Base-by-base conservation (phyloP, 2,329 filamentous ascomycete genomes). In the Teratosphaeria gauchensis region DNA sequence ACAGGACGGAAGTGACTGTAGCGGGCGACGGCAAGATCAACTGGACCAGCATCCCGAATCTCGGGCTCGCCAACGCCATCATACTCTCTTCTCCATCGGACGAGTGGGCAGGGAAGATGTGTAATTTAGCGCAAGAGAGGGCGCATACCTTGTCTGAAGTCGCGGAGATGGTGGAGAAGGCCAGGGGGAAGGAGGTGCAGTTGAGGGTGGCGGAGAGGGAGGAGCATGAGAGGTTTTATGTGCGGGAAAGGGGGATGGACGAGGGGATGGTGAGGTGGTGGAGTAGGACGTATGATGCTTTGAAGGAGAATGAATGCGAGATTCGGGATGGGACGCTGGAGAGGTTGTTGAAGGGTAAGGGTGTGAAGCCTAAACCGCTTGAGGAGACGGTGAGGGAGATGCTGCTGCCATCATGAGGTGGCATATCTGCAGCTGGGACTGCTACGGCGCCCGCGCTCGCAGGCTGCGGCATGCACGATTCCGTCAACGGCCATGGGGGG, bases 11-110 rank as follows among this genome's bases (percentile, higher is more conserved):
- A 46, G 67, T 78, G 1, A 53, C 58, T 12, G 42, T 76, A 0
- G 76, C 70, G 0, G 77, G 76, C 0, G 76, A 78, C 61, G 69
- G 74, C 6, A 66, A 65, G 6, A 70, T 78, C 2, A 73, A 67
- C 56, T 79, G 77, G 76, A 78, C 76, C 0, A 62, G 66, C 9
- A 78, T 79, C 35, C 51, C 67, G 0, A 77, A 78, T 63, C 69
- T 78, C 59, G 77, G 72, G 0, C 72, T 74, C n/a, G 72, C 69
- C 2, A 78, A 71, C 11, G 77, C 76, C 0, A 67, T 71, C 42
- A 66, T 79, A 2, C 61, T 78, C 1, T 60, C 71, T 16, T 70
- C 63, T 12, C 59, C 69, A 1, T 64, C 64, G 16, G 66, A 70
- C 19, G 63, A 72, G 21, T 74, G 66, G 58, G 65, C 60, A 1